Evolutionary conservation across 805 yeast genomes (phyloP).

Genomic region (Wickerhamomyces bovis): DNA sequence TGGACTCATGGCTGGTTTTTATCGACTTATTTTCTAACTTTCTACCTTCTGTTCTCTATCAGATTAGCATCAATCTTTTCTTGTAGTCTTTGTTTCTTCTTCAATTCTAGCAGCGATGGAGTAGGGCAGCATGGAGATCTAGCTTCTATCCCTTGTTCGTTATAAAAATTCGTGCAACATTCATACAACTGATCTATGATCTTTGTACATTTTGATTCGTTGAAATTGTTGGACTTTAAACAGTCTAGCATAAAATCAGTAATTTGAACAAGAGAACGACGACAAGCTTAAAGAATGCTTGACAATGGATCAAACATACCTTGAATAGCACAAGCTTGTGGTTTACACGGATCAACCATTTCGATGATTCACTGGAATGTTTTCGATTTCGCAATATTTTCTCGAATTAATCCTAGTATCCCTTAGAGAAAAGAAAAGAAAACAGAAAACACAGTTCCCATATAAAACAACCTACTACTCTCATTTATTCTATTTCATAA

Average conservation of each 20-base stretch:
- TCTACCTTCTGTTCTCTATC: conserved; percentile 17
- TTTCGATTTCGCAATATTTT: neutral
- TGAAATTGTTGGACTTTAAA: conserved; percentile 50
- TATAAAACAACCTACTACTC: neutral
- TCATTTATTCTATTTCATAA: neutral
- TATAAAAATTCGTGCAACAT: conserved; percentile 69
- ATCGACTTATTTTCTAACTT: too few species aligned
- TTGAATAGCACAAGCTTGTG: conserved; percentile 79
- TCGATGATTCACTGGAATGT: neutral
- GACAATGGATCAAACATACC: too few species aligned
- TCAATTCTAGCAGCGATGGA: conserved; percentile 53
- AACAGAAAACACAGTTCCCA: too few species aligned
- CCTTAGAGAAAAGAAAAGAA: too few species aligned
- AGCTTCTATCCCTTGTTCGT: conserved; percentile 50
- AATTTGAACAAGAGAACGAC: neutral
- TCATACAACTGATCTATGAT: conserved; percentile 64
- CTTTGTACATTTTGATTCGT: conserved; percentile 69
- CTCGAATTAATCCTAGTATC: neutral
- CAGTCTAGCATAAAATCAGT: conserved; percentile 41
- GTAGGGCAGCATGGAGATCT: conserved; percentile 75
- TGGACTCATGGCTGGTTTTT: too few species aligned
- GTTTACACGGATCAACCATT: conserved; percentile 49
- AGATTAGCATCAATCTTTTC: conserved; percentile 57
- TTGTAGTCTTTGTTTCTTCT: conserved; percentile 55
- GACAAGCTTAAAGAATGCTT: neutral